Evolutionary conservation across 1,139 yeast genomes (phyloP).

Genomic region (Geotrichum macrosporum): DNA sequence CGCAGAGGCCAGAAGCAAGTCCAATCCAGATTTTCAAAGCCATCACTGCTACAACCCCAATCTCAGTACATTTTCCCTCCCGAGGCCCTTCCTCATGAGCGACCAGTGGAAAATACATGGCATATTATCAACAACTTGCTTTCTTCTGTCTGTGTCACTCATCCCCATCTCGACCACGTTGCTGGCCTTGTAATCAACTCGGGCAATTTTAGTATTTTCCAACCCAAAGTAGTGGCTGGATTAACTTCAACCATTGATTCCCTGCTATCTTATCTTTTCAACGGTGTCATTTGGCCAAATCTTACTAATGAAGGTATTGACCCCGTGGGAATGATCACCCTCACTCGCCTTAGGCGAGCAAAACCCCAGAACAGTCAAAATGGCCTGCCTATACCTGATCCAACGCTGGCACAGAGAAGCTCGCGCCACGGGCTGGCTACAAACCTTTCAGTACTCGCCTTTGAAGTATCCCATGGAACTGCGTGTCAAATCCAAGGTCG

Average conservation of each 20-base stretch:
- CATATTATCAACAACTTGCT: slow-evolving; percentile 35
- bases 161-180: slow-evolving; percentile 82
- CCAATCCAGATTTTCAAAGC: slow-evolving; percentile 8
- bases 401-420: slow-evolving; percentile 1
- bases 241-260: slow-evolving; percentile 50
- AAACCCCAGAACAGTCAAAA: slow-evolving; percentile 6
- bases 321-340: slow-evolving; percentile 31
- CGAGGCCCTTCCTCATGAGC: slow-evolving; percentile 28
- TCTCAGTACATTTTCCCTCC: slow-evolving; percentile 21
- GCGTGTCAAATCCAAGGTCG: slow-evolving; percentile 14
- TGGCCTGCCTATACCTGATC: slow-evolving; percentile 1
- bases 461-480: slow-evolving; percentile 20
- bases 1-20: slow-evolving; percentile 8
- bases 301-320: slow-evolving; percentile 42
- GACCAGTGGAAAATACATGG: slow-evolving; percentile 36
- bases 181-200: slow-evolving; percentile 66
- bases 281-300: slow-evolving; percentile 79
- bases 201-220: slow-evolving; percentile 47
- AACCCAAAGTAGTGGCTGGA: slow-evolving; percentile 51
- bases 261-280: slow-evolving; percentile 57
- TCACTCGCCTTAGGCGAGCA: slow-evolving; percentile 26
- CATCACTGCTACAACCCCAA: not conserved
- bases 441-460: slow-evolving; percentile 20
- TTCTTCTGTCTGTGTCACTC: slow-evolving; percentile 59
- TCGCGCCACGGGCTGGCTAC: slow-evolving; percentile 13